Evolutionary conservation across 345 rosid genomes (phyloP), one percentile per base, ranked within the genome.

Genomic region (Salix udensis): DNA sequence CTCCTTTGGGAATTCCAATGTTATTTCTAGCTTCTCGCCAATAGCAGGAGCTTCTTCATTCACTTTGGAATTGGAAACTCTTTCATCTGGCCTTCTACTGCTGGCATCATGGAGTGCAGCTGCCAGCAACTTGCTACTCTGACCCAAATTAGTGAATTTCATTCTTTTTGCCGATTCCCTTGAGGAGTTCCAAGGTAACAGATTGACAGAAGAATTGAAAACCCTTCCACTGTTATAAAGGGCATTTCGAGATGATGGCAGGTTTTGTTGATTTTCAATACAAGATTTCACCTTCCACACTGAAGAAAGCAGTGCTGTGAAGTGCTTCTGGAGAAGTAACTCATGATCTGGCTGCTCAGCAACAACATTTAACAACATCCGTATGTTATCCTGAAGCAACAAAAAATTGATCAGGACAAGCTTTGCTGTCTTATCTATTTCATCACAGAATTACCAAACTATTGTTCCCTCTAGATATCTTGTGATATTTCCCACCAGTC

Each of bases 271-370:
- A 18, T 24, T 64, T 67, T 84, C 86, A 72, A 53, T 58, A 62
- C 48, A 77, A 67, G 83, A 74, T 12, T 81, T 80, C 65, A 53
- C 82, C 90, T 86, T 89, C 99, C 99, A 92, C 31, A 89, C 87
- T 21, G 98, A 83, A 74, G 98, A 87, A 72, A 96, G 92, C 80
- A 96, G 81, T 67, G 93, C 92, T 10, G 94, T 85, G 79, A 92
- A 96, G 86, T 96, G 99, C 83, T 82, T 92, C 82, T 91, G 99
- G 71, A 96, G 93, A 68, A 96, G 97, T 74, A 87, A 87, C 85
- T 96, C 99, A 37, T 84, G 85, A 82, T 96, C 97, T 73, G 91
- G 92, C 85, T 87, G 92, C 80, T 89, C 96, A 65, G 91, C 82
- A 71, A 89, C 88, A 85, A 91, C 85, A 80, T 85, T 87, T 79